Base-by-base conservation (phyloP, 345 rosid genomes). In the Leavenworthia alabamica region DNA sequence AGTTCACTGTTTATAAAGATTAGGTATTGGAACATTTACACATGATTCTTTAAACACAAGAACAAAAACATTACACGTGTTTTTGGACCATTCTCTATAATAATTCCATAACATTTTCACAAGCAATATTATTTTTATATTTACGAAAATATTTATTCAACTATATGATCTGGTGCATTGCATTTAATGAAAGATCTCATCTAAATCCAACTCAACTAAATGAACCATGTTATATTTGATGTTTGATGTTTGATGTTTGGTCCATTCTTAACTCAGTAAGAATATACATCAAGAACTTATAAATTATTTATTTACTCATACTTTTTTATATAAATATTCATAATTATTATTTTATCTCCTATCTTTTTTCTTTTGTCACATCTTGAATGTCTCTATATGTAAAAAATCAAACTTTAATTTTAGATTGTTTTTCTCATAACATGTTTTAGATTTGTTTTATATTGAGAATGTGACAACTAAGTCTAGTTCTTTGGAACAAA, bases 21-120 rank as follows among this genome's bases (percentile, higher is more conserved):
- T 61, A 70, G 69, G 68, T 62, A 51, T 35, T 36, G 29, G 68
- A 29, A 55, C 74, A 70, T 55, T 50, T 15, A 62, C 68, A 70
- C 74, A 56, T 62, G 69, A 27, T 47, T 55, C 52, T 52, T 17
- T 32, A 27, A n/a, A 39, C n/a, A 47, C 27, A 56, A 62, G 9
- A 33, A 15, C 16, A 53, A 44, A n/a, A 66, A 62, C 74, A 70
- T 47, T 39, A 37, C 74, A 62, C 59, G 67, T 70, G 74, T 28
- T 55, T n/a, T 57, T 47, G 63, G 64, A 62, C 51, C 52, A 62
- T 37, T 62, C 28, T 46, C 43, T 53, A 16, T 45, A 45, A 70
- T 69, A 44, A 60, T 36, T 69, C 42, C 55, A 23, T 44, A 33
- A 32, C 20, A 47, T 57, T 39, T 67, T 57, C 8, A 7, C 26